phyloP scores from a whole-genome alignment of 2,329 filamentous ascomycete genomes.

The Xylaria multiplex region DNA sequence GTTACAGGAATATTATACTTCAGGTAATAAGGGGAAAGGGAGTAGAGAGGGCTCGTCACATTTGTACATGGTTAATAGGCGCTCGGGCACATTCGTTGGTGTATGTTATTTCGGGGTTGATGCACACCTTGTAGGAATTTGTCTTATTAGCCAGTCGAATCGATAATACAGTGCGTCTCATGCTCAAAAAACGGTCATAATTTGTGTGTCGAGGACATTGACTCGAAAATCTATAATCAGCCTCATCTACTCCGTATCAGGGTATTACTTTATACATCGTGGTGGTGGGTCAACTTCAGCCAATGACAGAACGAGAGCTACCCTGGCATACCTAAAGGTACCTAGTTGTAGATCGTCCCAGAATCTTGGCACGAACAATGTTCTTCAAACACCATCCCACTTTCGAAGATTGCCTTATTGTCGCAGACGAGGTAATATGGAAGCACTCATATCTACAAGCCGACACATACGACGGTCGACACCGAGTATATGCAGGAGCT shows the following conservation, averaged over 20 bases:
- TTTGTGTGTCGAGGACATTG: not conserved
- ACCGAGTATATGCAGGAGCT: conserved; percentile 57
- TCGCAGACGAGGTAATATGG: conserved; percentile 39
- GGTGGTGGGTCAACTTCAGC: conserved; percentile 20
- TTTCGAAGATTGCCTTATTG: conserved; percentile 2
- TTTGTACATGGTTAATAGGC: conserved; percentile 27
- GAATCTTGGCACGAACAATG: conserved; percentile 20
- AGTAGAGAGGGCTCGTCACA: not conserved
- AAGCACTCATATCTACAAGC: conserved; percentile 39
- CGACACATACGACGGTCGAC: conserved; percentile 41
- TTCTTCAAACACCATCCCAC: conserved; percentile 20
- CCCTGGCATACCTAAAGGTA: not conserved
- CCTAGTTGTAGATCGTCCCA: not conserved
- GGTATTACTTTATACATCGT: not conserved
- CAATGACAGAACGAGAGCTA: conserved; percentile 1
- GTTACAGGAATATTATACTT: not conserved
- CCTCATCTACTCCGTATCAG: no score
- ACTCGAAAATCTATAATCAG: no score
- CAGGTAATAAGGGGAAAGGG: not conserved
- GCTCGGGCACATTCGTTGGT: conserved; percentile 1
- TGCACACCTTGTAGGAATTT: not conserved
- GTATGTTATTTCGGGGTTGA: not conserved
- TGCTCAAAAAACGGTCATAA: not conserved
- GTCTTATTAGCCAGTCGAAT: not conserved
- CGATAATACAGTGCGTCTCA: not conserved